phyloP scores from a whole-genome alignment of 2,329 filamentous ascomycete species.

The Tolypocladium album region DNA sequence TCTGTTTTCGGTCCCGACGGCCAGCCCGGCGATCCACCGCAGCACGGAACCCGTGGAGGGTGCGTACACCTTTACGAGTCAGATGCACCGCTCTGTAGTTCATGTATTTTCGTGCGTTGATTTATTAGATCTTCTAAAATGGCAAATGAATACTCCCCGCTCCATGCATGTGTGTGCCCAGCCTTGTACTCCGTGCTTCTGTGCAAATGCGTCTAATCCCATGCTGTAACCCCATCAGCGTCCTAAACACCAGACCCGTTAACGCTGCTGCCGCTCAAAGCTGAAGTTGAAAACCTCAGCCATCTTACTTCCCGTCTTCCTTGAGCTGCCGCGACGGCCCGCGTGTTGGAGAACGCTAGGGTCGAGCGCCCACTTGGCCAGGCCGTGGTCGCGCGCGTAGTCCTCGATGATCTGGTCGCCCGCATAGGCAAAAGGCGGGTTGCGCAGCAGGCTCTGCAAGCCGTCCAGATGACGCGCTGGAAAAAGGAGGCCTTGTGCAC shows the following conservation, averaged over 20 bases:
- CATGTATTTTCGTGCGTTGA: too few relatives aligned
- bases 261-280: slow-evolving; percentile 13
- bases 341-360: slow-evolving; percentile 27
- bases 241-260: not conserved
- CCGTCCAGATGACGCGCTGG: slow-evolving; percentile 17
- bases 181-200: not conserved
- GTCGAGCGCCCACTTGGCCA: slow-evolving; percentile 24
- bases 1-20: too few relatives aligned
- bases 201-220: not conserved
- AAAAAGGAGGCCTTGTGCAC: slow-evolving; percentile 25
- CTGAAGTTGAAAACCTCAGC: slow-evolving; percentile 26
- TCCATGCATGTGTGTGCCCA: too few relatives aligned
- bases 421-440: slow-evolving; percentile 20
- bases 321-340: slow-evolving; percentile 8
- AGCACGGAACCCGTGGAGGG: too few relatives aligned
- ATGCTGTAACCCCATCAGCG: too few relatives aligned
- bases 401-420: slow-evolving; percentile 25
- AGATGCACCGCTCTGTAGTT: too few relatives aligned
- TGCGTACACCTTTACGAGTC: too few relatives aligned
- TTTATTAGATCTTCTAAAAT: too few relatives aligned
- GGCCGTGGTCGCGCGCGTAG: slow-evolving; percentile 15
- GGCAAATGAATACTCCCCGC: too few relatives aligned
- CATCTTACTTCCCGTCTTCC: too few relatives aligned
- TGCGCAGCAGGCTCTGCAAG: slow-evolving; percentile 14
- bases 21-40: too few relatives aligned